phyloP scores from a whole-genome alignment of 1,284 basidiomycete genomes.

The Melampsora occidentalis region DNA sequence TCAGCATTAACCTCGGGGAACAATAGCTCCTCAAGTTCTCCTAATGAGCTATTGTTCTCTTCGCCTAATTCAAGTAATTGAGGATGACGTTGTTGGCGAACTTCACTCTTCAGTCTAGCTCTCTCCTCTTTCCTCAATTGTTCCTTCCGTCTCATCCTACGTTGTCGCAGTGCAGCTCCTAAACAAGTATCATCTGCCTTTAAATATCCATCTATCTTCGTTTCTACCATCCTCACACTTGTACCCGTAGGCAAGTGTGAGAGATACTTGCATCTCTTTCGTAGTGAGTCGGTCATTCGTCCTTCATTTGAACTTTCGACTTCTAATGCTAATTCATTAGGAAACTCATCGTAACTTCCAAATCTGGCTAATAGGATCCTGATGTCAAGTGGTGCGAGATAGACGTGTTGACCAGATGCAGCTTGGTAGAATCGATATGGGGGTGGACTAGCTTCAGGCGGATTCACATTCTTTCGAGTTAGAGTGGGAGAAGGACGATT shows the following conservation, averaged over 20 bases:
- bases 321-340: slow-evolving; percentile 71
- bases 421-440: slow-evolving; percentile 92
- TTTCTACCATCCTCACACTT: slow-evolving; percentile 91
- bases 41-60: slow-evolving; percentile 4
- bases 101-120: slow-evolving; percentile 34
- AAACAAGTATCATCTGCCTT: slow-evolving; percentile 74
- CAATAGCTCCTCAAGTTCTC: neutral
- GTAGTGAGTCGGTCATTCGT: slow-evolving; percentile 82
- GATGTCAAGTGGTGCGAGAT: slow-evolving; percentile 92
- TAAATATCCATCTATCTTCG: slow-evolving; percentile 69
- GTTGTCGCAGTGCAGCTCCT: slow-evolving; percentile 62
- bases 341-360: slow-evolving; percentile 76
- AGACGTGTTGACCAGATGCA: slow-evolving; percentile 83
- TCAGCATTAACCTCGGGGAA: neutral
- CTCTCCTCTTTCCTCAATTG: slow-evolving; percentile 36
- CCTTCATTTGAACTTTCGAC: slow-evolving; percentile 71
- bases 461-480: slow-evolving; percentile 50
- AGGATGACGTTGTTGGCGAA: neutral
- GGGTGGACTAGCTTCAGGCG: slow-evolving; percentile 49
- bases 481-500: slow-evolving; percentile 49
- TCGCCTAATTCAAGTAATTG: neutral
- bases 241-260: slow-evolving; percentile 84
- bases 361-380: slow-evolving; percentile 84
- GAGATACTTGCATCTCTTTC: slow-evolving; percentile 92
- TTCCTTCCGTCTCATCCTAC: slow-evolving; percentile 29